Evolutionary conservation across 2,329 filamentous ascomycete species (phyloP).

Genomic region (Alternaria sp.): DNA sequence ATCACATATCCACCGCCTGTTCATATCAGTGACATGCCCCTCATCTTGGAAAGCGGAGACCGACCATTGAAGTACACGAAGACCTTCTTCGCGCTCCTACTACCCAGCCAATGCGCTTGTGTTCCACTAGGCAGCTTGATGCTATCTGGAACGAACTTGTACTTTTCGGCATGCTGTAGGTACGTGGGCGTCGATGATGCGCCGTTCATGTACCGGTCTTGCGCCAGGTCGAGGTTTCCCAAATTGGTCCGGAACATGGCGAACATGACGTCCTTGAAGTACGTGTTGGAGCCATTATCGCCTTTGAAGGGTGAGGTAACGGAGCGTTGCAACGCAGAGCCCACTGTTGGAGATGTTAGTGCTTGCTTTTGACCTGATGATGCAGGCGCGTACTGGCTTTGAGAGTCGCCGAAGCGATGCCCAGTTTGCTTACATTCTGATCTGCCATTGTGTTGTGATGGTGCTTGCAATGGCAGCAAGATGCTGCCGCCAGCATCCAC

Average conservation of each 20-base stretch:
- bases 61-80: slow-evolving; percentile 57
- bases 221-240: slow-evolving; percentile 35
- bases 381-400: slow-evolving; percentile 35
- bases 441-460: slow-evolving; percentile 29
- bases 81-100: slow-evolving; percentile 45
- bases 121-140: slow-evolving; percentile 50
- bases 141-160: slow-evolving; percentile 48
- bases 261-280: slow-evolving; percentile 46
- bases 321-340: slow-evolving; percentile 42
- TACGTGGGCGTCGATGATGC: slow-evolving; percentile 43
- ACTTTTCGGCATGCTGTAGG: slow-evolving; percentile 42
- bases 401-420: slow-evolving; percentile 38
- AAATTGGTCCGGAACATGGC: slow-evolving; percentile 41
- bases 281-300: slow-evolving; percentile 42
- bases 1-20: slow-evolving; percentile 64
- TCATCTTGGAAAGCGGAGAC: background rate
- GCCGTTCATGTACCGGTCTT: slow-evolving; percentile 44
- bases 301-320: slow-evolving; percentile 48
- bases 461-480: background rate
- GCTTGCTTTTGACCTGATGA: background rate
- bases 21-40: slow-evolving; percentile 3
- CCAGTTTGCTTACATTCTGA: slow-evolving; percentile 40
- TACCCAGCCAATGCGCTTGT: slow-evolving; percentile 57
- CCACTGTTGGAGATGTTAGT: slow-evolving; percentile 24
- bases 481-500: background rate